Evolutionary conservation across 1,284 basidiomycete species (phyloP).

Genomic region (Cutaneotrichosporon sp.): DNA sequence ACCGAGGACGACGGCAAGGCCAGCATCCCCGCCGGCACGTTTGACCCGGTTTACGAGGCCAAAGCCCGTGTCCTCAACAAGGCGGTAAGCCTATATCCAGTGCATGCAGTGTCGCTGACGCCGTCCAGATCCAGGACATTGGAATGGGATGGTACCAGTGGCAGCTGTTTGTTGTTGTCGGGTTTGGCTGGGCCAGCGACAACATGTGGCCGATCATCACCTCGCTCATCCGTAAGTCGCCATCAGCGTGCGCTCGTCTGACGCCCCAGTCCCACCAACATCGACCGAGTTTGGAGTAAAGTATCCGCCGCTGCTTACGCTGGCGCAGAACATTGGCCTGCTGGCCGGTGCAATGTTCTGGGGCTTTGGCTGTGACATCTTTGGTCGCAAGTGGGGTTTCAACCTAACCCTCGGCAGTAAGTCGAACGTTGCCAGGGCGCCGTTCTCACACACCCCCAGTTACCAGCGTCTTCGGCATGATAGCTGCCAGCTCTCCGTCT

Average conservation of each 20-base stretch:
- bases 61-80: conserved; percentile 38
- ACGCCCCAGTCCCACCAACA: conserved; percentile 48
- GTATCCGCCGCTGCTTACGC: conserved; percentile 23
- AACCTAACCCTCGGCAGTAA: conserved; percentile 55
- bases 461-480: conserved; percentile 58
- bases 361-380: conserved; percentile 51
- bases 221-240: conserved; percentile 9
- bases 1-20: conserved; percentile 4
- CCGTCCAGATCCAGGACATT: conserved; percentile 45
- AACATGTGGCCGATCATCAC: conserved; percentile 48
- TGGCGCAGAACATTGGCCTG: conserved; percentile 37
- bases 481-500: conserved; percentile 55
- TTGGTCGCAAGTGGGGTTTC: conserved; percentile 57
- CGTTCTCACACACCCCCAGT: conserved; percentile 28
- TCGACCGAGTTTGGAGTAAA: conserved; percentile 50
- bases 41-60: conserved; percentile 39
- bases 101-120: neutral
- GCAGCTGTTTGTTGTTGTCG: conserved; percentile 51
- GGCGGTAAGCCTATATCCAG: conserved; percentile 19
- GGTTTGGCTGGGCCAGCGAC: conserved; percentile 43
- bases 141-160: conserved; percentile 63
- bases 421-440: neutral
- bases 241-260: conserved; percentile 18
- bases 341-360: conserved; percentile 48
- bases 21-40: conserved; percentile 12